A percentile compares a stretch with the other conserved stretches of the same genome.
Evolutionary conservation across 106 monocot genomes (phyloP).

Genomic region (Dendrobium nobile): DNA sequence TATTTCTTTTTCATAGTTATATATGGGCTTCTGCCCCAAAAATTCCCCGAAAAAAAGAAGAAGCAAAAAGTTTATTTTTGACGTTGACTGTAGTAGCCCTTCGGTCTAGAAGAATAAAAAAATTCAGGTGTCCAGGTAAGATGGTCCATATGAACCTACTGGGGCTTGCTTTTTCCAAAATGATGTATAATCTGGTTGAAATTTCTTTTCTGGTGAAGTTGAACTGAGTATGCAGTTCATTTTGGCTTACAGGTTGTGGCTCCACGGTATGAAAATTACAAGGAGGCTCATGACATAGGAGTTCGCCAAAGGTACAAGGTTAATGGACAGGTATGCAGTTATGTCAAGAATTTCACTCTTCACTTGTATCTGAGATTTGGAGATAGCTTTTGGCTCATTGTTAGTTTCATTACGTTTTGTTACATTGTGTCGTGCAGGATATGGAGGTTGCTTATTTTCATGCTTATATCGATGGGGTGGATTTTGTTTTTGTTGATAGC

Average conservation of each 20-base stretch:
- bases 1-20: too few species aligned
- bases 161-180: too few species aligned
- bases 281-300: constrained; percentile 48
- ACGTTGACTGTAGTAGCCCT: too few species aligned
- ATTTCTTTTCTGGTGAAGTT: neutral
- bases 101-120: too few species aligned
- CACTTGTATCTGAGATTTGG: neutral
- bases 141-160: too few species aligned
- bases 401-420: neutral
- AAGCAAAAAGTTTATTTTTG: too few species aligned
- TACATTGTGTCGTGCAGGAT: neutral
- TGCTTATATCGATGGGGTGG: constrained; percentile 67
- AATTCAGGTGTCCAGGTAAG: too few species aligned
- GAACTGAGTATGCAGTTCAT: neutral
- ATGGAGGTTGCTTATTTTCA: constrained; percentile 49
- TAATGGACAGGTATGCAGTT: constrained; percentile 54
- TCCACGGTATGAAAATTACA: constrained; percentile 62
- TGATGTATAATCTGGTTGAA: too few species aligned
- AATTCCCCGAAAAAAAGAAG: too few species aligned
- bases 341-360: too few species aligned
- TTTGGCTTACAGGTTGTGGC: constrained; percentile 48
- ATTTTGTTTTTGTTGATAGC: constrained; percentile 69
- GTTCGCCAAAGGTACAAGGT: constrained; percentile 44
- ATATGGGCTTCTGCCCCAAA: too few species aligned
- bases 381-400: neutral